Evolutionary conservation across 768 basidiomycete species (phyloP), one percentile per base, ranked within the genome.

Genomic region (Phylloporus rhodoxanthus): DNA sequence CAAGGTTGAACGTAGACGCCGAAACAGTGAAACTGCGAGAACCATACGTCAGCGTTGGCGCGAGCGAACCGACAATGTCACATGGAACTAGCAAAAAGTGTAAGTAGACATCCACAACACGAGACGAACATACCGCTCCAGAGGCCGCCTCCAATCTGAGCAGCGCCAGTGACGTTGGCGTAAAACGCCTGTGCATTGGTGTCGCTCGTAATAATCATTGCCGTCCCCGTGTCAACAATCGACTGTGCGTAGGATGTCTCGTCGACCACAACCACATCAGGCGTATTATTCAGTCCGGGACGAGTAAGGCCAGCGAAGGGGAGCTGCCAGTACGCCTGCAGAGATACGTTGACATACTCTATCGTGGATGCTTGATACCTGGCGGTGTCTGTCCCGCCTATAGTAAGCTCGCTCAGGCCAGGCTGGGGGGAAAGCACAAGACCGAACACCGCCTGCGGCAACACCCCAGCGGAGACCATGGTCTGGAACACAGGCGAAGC

Each of bases 341-440:
- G n/a, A 19, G 60, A 64, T 3, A 75, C 65, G 2, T 57, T 44
- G 28, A 60, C 34, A 25, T 72, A 73, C 13, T 72, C 72, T 57
- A 80, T 63, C 8, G 57, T 61, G 3, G 59, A 56, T 10, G 74
- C 76, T 14, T 72, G 73, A 63, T 76, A 82, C 51, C 74, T 61
- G 10, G 58, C 53, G 4, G 56, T 55, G 61, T 85, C 72, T 5
- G 71, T 69, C 28, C 80, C 82, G 25, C 82, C 82, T 42, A 85
- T 60, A 51, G 71, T 75, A 13, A 85, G 71, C 60, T 80, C 77
- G n/a, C 76, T 72, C 20, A 68, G 71, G 10, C 63, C 59, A 15
- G 65, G 23, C 10, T 73, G 57, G 4, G 65, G 56, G 30, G 72
- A 68, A 38, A 82, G 66, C 52, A 76, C 75, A 57, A 82, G 72